Evolutionary conservation across 202 grass and related monocot genomes (phyloP).

Genomic region (Eragrostis tef): DNA sequence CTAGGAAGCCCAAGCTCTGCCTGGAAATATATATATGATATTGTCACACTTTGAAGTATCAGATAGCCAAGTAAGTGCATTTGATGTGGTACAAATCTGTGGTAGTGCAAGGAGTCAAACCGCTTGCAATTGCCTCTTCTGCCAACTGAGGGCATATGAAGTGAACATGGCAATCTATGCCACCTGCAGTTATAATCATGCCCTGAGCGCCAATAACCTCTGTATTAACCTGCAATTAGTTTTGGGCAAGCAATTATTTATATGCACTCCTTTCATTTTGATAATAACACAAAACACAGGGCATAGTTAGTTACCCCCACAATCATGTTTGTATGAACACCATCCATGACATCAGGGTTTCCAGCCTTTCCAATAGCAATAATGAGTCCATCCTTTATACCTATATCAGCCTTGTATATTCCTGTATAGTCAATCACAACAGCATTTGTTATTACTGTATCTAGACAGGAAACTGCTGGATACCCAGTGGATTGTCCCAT

Average conservation of each 20-base stretch:
- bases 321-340: constrained; percentile 80
- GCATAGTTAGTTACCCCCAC: constrained; percentile 74
- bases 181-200: constrained; percentile 96
- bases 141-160: constrained; percentile 95
- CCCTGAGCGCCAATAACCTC: constrained; percentile 96
- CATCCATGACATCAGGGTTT: constrained; percentile 96
- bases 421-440: constrained; percentile 93
- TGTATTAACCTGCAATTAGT: constrained; percentile 71
- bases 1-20: background rate
- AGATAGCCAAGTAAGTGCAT: background rate
- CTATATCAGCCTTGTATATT: constrained; percentile 98
- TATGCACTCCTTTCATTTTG: constrained; percentile 2
- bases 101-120: constrained; percentile 57
- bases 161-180: constrained; percentile 96
- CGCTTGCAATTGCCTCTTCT: constrained; percentile 85
- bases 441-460: constrained; percentile 97
- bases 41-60: background rate
- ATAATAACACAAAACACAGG: constrained; percentile 31
- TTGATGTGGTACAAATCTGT: background rate
- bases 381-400: constrained; percentile 79
- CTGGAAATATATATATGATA: background rate
- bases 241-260: constrained; percentile 16
- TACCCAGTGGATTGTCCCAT: constrained; percentile 92
- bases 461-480: constrained; percentile 60
- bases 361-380: constrained; percentile 86